Base-by-base conservation (phyloP, 1,284 basidiomycete genomes). In the Trichosporon coremiiforme region DNA sequence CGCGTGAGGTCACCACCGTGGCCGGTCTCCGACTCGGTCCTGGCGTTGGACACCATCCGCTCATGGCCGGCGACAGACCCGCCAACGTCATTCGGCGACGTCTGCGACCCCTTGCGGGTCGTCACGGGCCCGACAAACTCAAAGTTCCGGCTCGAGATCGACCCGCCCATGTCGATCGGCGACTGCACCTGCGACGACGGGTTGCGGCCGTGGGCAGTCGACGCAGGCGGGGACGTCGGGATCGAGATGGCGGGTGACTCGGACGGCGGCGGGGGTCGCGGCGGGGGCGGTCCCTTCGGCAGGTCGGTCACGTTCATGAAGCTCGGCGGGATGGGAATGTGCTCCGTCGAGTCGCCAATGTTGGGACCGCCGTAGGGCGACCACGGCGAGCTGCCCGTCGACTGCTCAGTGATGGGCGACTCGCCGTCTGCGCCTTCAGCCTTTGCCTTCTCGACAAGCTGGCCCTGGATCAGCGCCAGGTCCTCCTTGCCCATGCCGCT, bases 401-500 rank as follows among this genome's bases (percentile, higher is more conserved):
- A 20, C 15, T 22, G 55, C 36, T 41, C 36, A 22, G 50, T 35
- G 62, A 55, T 17, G 33, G 60, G 38, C 41, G 38, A 57, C 31
- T 71, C 70, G 17, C 63, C 60, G 13, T 64, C 45, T 0, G 63
- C 57, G 20, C 80, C 67, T 63, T 82, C 81, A 20, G 63, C 57
- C 60, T 77, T 78, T 2, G 81, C 81, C 66, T 78, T 79, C 13
- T 71, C 67, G 10, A 82, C 79, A 20, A 82, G 70, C 17, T 75
- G 76, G 9, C 66, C 73, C 68, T 82, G 81, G 65, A 82, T 70
- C 15, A 70, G 20, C 9, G 71, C 66, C 67, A 81, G 65, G 29
- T 80, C 79, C 13, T 77, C 78, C 64, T 73, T 73, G n/a, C 76
- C 76, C 47, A 82, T 36, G 9, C 79, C 79, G 64, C 75, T 77